A percentile compares a stretch with the other conserved stretches of the same genome.
Conservation (phyloP, 225 moss, liverwort and hornwort species). For the Marchantia paleacea region DNA sequence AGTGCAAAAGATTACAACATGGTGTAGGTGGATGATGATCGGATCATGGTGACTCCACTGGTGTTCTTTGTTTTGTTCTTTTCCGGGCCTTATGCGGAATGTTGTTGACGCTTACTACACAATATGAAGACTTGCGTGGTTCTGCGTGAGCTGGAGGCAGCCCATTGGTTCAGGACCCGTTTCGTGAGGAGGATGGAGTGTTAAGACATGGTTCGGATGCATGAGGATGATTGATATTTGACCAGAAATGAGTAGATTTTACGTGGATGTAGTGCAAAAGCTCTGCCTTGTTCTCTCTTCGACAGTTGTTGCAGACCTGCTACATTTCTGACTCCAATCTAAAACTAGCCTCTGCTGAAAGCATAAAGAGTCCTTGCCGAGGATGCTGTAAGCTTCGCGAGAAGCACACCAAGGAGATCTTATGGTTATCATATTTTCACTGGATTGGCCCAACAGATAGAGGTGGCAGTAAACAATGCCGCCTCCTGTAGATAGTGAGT, state of each 20-base stretch:
- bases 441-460: no score
- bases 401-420: no score
- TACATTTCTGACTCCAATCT: no score
- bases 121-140: not conserved
- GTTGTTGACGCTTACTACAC: not conserved
- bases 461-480: no score
- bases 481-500: no score
- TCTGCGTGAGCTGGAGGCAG: not conserved
- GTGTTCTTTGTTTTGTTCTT: conserved; percentile 4
- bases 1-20: not conserved
- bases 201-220: conserved; percentile 11
- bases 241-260: not conserved
- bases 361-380: no score
- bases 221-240: not conserved
- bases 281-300: not conserved
- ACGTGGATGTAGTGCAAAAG: not conserved
- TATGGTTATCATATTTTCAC: no score
- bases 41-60: conserved; percentile 1
- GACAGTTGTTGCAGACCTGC: not conserved
- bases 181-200: conserved; percentile 2
- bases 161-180: not conserved
- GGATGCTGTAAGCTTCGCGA: no score
- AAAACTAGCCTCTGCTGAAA: no score
- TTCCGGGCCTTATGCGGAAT: not conserved
- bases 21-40: not conserved